These are phyloP conservation scores for Agaricales sp. DNA, from an alignment of 1,284 basidiomycete genomes.

Conservation along the genomic window DNA sequence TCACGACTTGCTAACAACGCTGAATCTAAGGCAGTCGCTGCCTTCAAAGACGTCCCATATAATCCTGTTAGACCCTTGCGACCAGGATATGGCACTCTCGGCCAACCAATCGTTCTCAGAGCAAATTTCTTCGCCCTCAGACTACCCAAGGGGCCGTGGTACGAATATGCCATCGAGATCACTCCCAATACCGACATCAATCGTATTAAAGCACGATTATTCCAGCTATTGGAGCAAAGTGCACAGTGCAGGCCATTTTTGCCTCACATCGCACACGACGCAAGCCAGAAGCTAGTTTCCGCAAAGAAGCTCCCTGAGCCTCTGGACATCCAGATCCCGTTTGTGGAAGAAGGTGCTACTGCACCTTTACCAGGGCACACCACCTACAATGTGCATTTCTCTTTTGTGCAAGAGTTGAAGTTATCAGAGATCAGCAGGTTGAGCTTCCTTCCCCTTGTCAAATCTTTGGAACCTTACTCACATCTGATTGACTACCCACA, in stretches of 20 bases:
- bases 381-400: constrained; percentile 42
- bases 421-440: constrained; percentile 36
- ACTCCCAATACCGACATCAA: constrained; percentile 38
- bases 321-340: constrained; percentile 35
- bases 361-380: constrained; percentile 30
- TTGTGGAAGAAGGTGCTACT: constrained; percentile 43
- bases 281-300: constrained; percentile 46
- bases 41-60: constrained; percentile 28
- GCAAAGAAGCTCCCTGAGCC: constrained; percentile 44
- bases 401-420: constrained; percentile 34
- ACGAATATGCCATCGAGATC: constrained; percentile 53
- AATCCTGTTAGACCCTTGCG: constrained; percentile 43
- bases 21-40: constrained; percentile 32
- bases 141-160: constrained; percentile 36
- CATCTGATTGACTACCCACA: constrained; percentile 16
- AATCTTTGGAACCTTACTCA: background rate
- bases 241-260: constrained; percentile 29
- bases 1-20: constrained; percentile 29
- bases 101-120: constrained; percentile 40
- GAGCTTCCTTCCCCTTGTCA: background rate
- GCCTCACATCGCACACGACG: constrained; percentile 51
- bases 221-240: constrained; percentile 45
- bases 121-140: constrained; percentile 60
- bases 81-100: constrained; percentile 55
- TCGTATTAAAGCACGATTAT: constrained; percentile 39